Percentiles rank a stretch among this genome's conserved stretches.
Evolutionary conservation across 345 rosid genomes (phyloP).

Genomic region (Populus nigra): DNA sequence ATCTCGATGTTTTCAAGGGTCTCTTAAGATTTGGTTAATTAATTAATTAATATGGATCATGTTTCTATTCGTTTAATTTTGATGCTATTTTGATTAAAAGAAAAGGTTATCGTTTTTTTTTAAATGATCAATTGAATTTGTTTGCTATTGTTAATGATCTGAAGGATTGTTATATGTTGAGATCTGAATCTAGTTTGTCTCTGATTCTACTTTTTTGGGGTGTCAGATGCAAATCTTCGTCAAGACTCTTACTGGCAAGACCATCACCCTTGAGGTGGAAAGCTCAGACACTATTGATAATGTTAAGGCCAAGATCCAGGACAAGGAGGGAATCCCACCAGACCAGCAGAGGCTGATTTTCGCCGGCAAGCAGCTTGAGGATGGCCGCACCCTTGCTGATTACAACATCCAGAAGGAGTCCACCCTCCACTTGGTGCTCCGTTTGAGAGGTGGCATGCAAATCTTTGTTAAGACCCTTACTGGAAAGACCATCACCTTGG

Average conservation of each 20-base stretch:
- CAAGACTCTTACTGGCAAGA: constrained; percentile 3
- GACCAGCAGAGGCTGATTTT: constrained; percentile 33
- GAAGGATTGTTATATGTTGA: too few species aligned
- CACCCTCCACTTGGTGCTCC: constrained; percentile 22
- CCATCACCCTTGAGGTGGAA: neutral
- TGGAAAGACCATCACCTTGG: constrained; percentile 38
- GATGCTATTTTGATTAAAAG: neutral
- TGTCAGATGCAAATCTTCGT: constrained; percentile 10
- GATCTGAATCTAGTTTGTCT: neutral
- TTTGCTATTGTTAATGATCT: too few species aligned
- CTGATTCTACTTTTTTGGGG: neutral
- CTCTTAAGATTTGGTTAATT: neutral
- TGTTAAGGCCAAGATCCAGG: constrained; percentile 33
- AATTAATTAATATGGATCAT: neutral
- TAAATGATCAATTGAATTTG: too few species aligned
- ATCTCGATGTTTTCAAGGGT: neutral
- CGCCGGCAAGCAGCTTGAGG: constrained; percentile 28
- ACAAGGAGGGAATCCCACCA: constrained; percentile 28
- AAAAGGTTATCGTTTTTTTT: too few species aligned
- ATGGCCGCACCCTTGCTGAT: constrained; percentile 20
- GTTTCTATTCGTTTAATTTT: neutral
- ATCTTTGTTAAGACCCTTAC: constrained; percentile 14
- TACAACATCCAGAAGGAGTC: constrained; percentile 27
- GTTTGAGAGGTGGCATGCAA: constrained; percentile 12
- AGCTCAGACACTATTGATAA: constrained; percentile 32